phyloP scores from a whole-genome alignment of 306 rosid species.

The Inga laurina region DNA sequence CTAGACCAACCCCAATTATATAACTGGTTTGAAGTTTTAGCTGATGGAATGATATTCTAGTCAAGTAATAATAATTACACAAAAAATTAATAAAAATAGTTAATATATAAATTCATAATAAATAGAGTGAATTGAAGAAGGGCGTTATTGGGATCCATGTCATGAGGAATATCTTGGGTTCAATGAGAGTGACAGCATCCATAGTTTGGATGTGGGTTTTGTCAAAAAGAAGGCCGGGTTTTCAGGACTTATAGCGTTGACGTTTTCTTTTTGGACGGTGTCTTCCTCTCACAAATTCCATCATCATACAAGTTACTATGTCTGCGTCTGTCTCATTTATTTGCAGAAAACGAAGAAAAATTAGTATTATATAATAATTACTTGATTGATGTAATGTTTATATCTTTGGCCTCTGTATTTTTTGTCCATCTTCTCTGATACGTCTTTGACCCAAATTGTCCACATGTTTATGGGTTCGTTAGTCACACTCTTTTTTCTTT shows the following conservation, averaged over 20 bases:
- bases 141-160: slow-evolving; percentile 48
- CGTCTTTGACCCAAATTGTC: slow-evolving; percentile 83
- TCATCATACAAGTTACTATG: neutral
- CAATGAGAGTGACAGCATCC: slow-evolving; percentile 54
- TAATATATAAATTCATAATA: neutral
- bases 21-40: neutral
- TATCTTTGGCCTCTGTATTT: slow-evolving; percentile 32
- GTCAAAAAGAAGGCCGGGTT: slow-evolving; percentile 76
- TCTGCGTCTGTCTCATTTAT: slow-evolving; percentile 5
- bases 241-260: slow-evolving; percentile 62
- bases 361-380: too few species aligned
- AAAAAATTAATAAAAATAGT: neutral
- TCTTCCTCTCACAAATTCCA: neutral
- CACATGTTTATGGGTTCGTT: slow-evolving; percentile 31
- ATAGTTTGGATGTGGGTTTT: slow-evolving; percentile 36
- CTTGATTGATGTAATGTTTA: slow-evolving; percentile 11
- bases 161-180: slow-evolving; percentile 41
- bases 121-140: slow-evolving; percentile 21
- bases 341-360: slow-evolving; percentile 11
- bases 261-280: slow-evolving; percentile 60
- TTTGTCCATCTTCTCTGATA: slow-evolving; percentile 36
- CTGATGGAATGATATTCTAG: neutral
- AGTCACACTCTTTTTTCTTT: slow-evolving; percentile 40
- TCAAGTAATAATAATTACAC: slow-evolving; percentile 36
- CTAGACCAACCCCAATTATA: slow-evolving; percentile 28